A percentile compares a stretch with the other conserved stretches of the same genome.
Conservation (phyloP, 306 rosid genomes). For the Trifolium dubium region DNA sequence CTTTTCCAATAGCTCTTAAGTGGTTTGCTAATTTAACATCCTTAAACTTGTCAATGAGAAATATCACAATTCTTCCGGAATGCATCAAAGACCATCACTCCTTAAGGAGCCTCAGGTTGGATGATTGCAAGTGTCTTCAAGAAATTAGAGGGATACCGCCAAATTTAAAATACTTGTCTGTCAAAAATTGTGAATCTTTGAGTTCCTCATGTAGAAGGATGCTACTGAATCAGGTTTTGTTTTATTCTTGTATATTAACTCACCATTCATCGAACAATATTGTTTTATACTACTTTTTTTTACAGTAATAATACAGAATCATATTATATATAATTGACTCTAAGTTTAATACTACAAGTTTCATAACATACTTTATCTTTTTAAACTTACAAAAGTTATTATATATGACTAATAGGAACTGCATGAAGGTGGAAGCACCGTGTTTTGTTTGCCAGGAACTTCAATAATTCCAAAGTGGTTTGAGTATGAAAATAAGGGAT, state of each 20-base stretch:
- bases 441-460: background rate
- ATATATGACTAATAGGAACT: background rate
- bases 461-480: background rate
- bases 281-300: too few relatives aligned
- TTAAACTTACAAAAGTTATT: background rate
- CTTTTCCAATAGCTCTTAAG: background rate
- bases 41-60: too few relatives aligned
- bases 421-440: background rate
- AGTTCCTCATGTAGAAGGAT: background rate
- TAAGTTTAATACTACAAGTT: too few relatives aligned
- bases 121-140: background rate
- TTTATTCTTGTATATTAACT: too few relatives aligned
- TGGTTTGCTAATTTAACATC: background rate
- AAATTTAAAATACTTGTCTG: background rate
- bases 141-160: background rate
- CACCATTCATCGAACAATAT: too few relatives aligned
- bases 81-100: background rate
- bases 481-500: background rate
- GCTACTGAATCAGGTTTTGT: background rate
- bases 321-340: too few relatives aligned
- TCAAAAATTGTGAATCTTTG: background rate
- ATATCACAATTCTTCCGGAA: too few relatives aligned
- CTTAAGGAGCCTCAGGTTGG: background rate
- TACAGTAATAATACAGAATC: too few relatives aligned
- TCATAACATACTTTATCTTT: background rate